Evolutionary conservation across 352 stramenopile genomes (phyloP).

Genomic region (Pythium oligandrum): DNA sequence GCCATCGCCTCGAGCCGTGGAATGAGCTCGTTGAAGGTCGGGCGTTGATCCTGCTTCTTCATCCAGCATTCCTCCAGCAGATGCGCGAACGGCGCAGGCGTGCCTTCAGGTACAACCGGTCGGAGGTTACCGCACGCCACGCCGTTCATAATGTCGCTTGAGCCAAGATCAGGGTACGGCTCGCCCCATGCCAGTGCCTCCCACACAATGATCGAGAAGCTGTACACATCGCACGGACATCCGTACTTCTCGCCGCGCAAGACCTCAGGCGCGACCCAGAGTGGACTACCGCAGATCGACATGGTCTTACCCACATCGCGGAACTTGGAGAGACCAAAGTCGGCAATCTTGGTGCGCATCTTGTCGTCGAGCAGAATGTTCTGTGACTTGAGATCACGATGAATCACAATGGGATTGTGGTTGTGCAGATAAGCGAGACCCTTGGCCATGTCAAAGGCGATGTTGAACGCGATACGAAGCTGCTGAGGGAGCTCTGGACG

Average conservation of each 20-base stretch:
- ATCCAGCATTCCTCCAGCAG: slow-evolving; percentile 81
- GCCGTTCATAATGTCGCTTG: slow-evolving; percentile 84
- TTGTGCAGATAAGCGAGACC: slow-evolving; percentile 97
- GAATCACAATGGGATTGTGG: slow-evolving; percentile 96
- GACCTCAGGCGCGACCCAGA: slow-evolving; percentile 81
- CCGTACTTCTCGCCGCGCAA: slow-evolving; percentile 79
- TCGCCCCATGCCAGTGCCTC: slow-evolving; percentile 75
- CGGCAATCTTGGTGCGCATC: slow-evolving; percentile 81
- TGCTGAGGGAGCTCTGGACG: slow-evolving; percentile 46
- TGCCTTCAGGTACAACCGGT: slow-evolving; percentile 67
- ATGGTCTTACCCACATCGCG: slow-evolving; percentile 84
- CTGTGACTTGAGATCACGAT: slow-evolving; percentile 87
- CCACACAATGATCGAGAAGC: slow-evolving; percentile 90
- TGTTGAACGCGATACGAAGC: slow-evolving; percentile 64
- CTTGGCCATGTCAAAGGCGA: slow-evolving; percentile 88
- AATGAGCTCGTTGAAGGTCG: slow-evolving; percentile 80
- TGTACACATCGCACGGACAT: slow-evolving; percentile 80
- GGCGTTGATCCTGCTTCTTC: slow-evolving; percentile 77
- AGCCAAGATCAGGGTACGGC: slow-evolving; percentile 73
- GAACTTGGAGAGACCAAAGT: slow-evolving; percentile 84
- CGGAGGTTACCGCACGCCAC: slow-evolving; percentile 70
- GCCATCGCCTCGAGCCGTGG: slow-evolving; percentile 73
- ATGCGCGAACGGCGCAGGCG: slow-evolving; percentile 38
- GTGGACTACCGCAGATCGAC: slow-evolving; percentile 76
- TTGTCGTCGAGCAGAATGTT: slow-evolving; percentile 80